Base-by-base conservation (phyloP, 164 flowering plant species). In the Liquidambar formosana region DNA sequence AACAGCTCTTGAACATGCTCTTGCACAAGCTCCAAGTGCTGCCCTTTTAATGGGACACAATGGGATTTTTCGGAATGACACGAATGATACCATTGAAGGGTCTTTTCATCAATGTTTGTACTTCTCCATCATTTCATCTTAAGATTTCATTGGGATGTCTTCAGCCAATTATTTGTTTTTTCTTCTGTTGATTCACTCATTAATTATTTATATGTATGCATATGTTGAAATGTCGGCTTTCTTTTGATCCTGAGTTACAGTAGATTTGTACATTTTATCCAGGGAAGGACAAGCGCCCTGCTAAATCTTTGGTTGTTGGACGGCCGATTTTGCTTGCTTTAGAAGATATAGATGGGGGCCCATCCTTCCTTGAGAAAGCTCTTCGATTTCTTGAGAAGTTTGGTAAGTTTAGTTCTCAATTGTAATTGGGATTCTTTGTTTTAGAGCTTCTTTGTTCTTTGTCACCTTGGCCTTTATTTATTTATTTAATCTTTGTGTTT, bases 341-440 rank as follows among this genome's bases (percentile, higher is more conserved):
- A 61, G 99, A 93, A 82, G 99, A 96, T 83, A 96, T 93, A 74
- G 99, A 96, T 84, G 99, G 99, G 57, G 86, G 97, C 52, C 98
- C 99, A 57, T 96, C 99, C 47, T 96, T 96, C 67, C 87, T 96
- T 64, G 98, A 96, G 80, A 96, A 96, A 82, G 99, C 99, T 57
- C 97, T 96, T 73, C 83, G 84, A 27, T 96, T 92, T 81, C 89
- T 96, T 58, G 99, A 96, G 83, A 86, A 79, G 67, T 85, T 78
- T 79, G 99, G 99, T 96, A 78, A 70, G 89, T 67, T 66, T 14
- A 78, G 26, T 44, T 61, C 1, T 23, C 10, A 64, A 23, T 19
- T 13, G 8, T 21, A n/a, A 48, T 66, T 66, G 27, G 43, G n/a
- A 19, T 67, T 22, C 14, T 41, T 9, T 28, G n/a, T 59, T 43